phyloP scores from a whole-genome alignment of 163 green algal genomes.

The Chlamydomonas reinhardtii region DNA sequence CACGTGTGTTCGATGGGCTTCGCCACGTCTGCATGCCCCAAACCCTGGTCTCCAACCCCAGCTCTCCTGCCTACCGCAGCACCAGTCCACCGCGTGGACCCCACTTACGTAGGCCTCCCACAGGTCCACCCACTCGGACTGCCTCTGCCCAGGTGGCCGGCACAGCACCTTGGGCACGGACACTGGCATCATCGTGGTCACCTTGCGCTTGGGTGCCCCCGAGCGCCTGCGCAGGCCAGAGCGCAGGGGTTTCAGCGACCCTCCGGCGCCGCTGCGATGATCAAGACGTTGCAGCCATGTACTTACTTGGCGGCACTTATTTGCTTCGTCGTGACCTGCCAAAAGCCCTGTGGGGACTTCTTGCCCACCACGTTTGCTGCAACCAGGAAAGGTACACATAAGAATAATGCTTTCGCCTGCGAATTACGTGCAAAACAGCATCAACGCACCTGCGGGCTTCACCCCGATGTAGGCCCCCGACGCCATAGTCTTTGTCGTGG shows the following conservation, averaged over 20 bases:
- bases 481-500: not conserved
- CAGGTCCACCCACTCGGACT: slow-evolving; percentile 89
- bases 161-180: slow-evolving; percentile 73
- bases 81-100: not conserved
- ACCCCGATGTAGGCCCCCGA: slow-evolving; percentile 53
- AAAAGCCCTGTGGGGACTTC: slow-evolving; percentile 38
- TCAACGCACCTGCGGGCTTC: slow-evolving; percentile 58
- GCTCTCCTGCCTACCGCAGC: not conserved
- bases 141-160: slow-evolving; percentile 67
- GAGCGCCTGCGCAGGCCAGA: slow-evolving; percentile 29
- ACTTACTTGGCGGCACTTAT: slow-evolving; percentile 35
- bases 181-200: slow-evolving; percentile 84
- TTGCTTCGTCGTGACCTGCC: slow-evolving; percentile 43
- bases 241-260: no score
- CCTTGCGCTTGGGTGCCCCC: slow-evolving; percentile 53
- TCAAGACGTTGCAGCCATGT: not conserved
- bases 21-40: not conserved
- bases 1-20: not conserved
- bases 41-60: not conserved
- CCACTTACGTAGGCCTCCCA: slow-evolving; percentile 83
- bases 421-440: not conserved
- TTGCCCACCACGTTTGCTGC: slow-evolving; percentile 42
- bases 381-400: not conserved
- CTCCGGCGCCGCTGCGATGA: not conserved
- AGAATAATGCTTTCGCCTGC: no score